Evolutionary conservation across 1,284 basidiomycete species (phyloP).

Genomic region (Gomphus bonarii): DNA sequence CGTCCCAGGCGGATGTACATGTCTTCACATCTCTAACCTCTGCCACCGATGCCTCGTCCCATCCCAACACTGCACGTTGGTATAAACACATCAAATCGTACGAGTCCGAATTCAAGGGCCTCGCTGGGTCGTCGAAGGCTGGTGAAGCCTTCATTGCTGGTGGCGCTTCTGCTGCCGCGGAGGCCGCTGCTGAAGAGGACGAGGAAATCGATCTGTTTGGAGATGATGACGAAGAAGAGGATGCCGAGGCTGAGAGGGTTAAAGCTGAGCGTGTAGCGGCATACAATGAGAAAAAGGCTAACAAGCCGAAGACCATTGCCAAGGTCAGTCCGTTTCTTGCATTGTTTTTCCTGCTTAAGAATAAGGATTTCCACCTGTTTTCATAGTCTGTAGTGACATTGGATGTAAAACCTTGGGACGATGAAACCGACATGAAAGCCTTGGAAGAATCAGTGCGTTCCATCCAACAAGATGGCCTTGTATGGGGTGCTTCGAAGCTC

Average conservation of each 20-base stretch:
- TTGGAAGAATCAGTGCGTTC: conserved; percentile 81
- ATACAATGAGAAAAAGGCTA: conserved; percentile 90
- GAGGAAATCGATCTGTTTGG: conserved; percentile 92
- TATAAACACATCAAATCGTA: conserved; percentile 91
- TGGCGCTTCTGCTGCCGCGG: conserved; percentile 29
- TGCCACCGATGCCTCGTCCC: conserved; percentile 54
- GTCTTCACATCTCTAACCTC: conserved; percentile 76
- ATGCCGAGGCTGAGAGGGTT: conserved; percentile 88
- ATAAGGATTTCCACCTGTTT: not conserved
- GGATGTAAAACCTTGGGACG: conserved; percentile 99
- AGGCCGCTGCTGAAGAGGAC: conserved; percentile 64
- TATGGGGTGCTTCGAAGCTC: conserved; percentile 90
- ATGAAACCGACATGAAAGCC: conserved; percentile 93
- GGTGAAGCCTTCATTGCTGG: conserved; percentile 62
- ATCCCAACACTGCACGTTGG: conserved; percentile 86
- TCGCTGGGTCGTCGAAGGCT: conserved; percentile 80
- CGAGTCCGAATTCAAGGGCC: conserved; percentile 62
- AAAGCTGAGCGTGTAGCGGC: conserved; percentile 94
- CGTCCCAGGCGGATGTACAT: conserved; percentile 94
- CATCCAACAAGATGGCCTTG: conserved; percentile 84
- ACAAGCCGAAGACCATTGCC: conserved; percentile 81
- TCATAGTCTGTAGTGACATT: conserved; percentile 85
- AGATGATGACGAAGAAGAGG: conserved; percentile 83
- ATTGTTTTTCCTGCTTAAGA: not conserved
- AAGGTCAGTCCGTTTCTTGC: conserved; percentile 53